Evolutionary conservation across 768 basidiomycete genomes (phyloP), one percentile per base, ranked within the genome.

Genomic region (Lepiota venenata): DNA sequence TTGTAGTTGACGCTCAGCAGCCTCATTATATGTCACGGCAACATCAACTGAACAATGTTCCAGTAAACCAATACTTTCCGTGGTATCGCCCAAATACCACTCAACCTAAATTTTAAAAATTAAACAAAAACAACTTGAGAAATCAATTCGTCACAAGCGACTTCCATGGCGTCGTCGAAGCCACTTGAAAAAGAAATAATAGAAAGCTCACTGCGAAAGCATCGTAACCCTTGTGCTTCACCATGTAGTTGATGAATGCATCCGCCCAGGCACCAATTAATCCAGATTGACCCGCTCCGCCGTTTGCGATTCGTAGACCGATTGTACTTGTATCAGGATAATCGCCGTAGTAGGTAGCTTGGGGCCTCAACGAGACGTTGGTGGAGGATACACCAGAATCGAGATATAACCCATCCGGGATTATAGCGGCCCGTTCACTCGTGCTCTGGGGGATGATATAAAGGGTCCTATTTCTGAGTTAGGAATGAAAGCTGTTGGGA

Each of bases 41-140:
- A 81, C 55, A 58, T 81, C 80, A 3, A 79, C 74, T 2, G 64
- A 60, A 10, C 75, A 75, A 3, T 66, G 64, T 0, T 69, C 69
- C n/a, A 83, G 66, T 45, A 69, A 71, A 0, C 64, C 64, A 1
- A 83, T 64, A 51, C 76, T 79, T 50, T 80, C 69, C 0, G 80
- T 82, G 7, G 79, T 81, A 58, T 83, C 81, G 7, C 78, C 79
- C n/a, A 81, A 66, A 62, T 78, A 77, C 82, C 82, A 82, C 10
- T 68, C 80, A 25, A 82, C 72, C 80, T 82, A 46, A n/a, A n/a
- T n/a, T n/a, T n/a, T n/a, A n/a, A 10, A 16, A 20, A n/a, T 36
- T 43, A 20, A 43, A 18, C 4, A 12, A 4, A 18, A 18, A 14
- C 41, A 20, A 43, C 18, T 22, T 5, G 15, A 43, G 41, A 18